Evolutionary conservation across 176 grass and related monocot species (phyloP).

Genomic region (Oryza glumipatula): DNA sequence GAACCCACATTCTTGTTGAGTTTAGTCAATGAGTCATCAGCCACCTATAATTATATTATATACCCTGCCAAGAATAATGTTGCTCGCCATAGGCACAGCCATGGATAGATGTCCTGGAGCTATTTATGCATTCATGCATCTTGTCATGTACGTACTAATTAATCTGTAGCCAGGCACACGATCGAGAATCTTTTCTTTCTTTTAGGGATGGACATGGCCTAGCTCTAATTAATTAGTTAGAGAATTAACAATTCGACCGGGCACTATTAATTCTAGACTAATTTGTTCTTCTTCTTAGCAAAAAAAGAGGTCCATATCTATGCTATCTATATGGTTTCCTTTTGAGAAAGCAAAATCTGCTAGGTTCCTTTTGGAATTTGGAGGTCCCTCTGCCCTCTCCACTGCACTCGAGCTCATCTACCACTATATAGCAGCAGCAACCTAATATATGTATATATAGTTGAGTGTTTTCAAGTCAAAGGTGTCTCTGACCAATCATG

Average conservation of each 20-base stretch:
- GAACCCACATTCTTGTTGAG: constrained; percentile 29
- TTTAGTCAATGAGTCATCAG: neutral
- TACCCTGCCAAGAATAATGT: constrained; percentile 6
- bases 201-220: neutral
- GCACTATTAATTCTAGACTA: constrained; percentile 6
- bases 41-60: neutral
- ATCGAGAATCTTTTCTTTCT: constrained; percentile 29
- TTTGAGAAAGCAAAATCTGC: constrained; percentile 32
- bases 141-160: neutral
- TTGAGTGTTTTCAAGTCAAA: constrained; percentile 51
- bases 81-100: constrained; percentile 31
- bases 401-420: constrained; percentile 29
- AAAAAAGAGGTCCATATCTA: constrained; percentile 20
- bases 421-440: neutral
- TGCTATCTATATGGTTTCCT: neutral
- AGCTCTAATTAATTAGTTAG: neutral
- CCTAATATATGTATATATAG: neutral
- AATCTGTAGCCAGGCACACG: constrained; percentile 3
- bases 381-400: constrained; percentile 17
- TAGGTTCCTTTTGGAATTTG: constrained; percentile 31
- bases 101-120: constrained; percentile 21
- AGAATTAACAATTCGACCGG: neutral
- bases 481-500: constrained; percentile 31
- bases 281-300: constrained; percentile 12
- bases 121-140: constrained; percentile 9